Evolutionary conservation across 2,329 filamentous ascomycete species (phyloP).

Genomic region (Scortechinia acanthostroma): DNA sequence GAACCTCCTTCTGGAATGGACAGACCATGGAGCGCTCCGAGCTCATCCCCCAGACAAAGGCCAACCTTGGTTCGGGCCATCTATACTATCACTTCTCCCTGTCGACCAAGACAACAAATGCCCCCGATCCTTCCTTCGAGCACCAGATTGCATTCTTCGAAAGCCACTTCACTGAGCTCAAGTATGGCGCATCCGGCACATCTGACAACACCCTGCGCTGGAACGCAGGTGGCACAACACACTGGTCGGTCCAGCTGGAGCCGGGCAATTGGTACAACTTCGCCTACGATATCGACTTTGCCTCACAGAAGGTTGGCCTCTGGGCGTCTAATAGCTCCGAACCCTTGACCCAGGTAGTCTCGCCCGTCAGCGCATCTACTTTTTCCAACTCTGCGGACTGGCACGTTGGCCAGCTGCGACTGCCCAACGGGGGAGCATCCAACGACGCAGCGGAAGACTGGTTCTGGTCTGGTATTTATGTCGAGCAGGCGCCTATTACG

Average conservation of each 20-base stretch:
- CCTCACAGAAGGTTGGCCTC: slow-evolving; percentile 51
- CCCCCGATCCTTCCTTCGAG: slow-evolving; percentile 54
- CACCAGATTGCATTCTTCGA: slow-evolving; percentile 58
- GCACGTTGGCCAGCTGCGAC: slow-evolving; percentile 65
- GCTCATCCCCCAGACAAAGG: slow-evolving; percentile 64
- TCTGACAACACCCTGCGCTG: slow-evolving; percentile 50
- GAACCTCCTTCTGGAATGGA: slow-evolving; percentile 64
- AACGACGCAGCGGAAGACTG: too few species aligned
- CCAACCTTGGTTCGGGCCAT: slow-evolving; percentile 57
- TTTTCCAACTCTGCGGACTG: slow-evolving; percentile 65
- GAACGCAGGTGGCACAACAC: slow-evolving; percentile 48
- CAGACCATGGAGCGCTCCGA: slow-evolving; percentile 69
- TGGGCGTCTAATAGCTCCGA: slow-evolving; percentile 62
- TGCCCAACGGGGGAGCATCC: slow-evolving; percentile 23
- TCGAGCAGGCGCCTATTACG: slow-evolving; percentile 47
- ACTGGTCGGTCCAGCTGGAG: slow-evolving; percentile 57
- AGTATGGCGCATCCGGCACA: slow-evolving; percentile 40
- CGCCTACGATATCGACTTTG: slow-evolving; percentile 69
- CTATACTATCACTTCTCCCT: slow-evolving; percentile 71
- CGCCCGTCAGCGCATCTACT: slow-evolving; percentile 50
- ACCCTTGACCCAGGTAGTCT: slow-evolving; percentile 46
- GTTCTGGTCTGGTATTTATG: slow-evolving; percentile 67
- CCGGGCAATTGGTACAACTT: slow-evolving; percentile 69
- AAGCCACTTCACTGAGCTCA: slow-evolving; percentile 69
- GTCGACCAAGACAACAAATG: slow-evolving; percentile 46